phyloP scores from a whole-genome alignment of 495 filamentous ascomycete species.

The Rhypophila decipiens region DNA sequence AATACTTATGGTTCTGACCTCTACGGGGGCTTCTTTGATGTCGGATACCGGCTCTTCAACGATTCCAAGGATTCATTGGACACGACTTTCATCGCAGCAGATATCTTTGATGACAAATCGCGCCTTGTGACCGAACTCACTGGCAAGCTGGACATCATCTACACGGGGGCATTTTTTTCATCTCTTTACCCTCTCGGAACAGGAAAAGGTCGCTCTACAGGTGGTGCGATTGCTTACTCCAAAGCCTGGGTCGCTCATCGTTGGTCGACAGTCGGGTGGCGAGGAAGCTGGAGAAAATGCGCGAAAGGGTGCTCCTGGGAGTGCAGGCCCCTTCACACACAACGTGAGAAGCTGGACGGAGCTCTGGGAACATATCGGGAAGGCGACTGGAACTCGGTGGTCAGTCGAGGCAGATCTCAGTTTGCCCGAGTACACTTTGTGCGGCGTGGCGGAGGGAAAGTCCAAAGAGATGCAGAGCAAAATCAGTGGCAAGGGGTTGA shows the following conservation, averaged over 20 bases:
- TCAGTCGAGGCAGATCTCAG: slow-evolving; percentile 28
- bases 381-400: slow-evolving; percentile 35
- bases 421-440: not conserved
- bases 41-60: slow-evolving; percentile 48
- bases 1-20: slow-evolving; percentile 44
- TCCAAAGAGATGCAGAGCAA: slow-evolving; percentile 2
- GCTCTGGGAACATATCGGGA: slow-evolving; percentile 41
- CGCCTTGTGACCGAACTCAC: slow-evolving; percentile 19
- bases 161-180: slow-evolving; percentile 54
- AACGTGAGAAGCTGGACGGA: slow-evolving; percentile 33
- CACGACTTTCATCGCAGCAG: slow-evolving; percentile 39
- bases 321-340: slow-evolving; percentile 16
- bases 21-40: slow-evolving; percentile 39
- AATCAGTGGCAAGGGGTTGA: slow-evolving; percentile 1
- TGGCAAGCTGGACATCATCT: slow-evolving; percentile 49
- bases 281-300: slow-evolving; percentile 10
- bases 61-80: slow-evolving; percentile 40
- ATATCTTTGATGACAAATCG: slow-evolving; percentile 45
- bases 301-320: slow-evolving; percentile 3
- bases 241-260: slow-evolving; percentile 28
- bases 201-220: slow-evolving; percentile 40
- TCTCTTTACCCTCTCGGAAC: slow-evolving; percentile 50
- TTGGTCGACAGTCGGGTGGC: slow-evolving; percentile 39
- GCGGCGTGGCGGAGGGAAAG: not conserved
- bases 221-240: slow-evolving; percentile 40